These are phyloP conservation scores for Coemansia sp. DNA, from an alignment of 192 early-diverging fungal species.

Conservation along the genomic window DNA sequence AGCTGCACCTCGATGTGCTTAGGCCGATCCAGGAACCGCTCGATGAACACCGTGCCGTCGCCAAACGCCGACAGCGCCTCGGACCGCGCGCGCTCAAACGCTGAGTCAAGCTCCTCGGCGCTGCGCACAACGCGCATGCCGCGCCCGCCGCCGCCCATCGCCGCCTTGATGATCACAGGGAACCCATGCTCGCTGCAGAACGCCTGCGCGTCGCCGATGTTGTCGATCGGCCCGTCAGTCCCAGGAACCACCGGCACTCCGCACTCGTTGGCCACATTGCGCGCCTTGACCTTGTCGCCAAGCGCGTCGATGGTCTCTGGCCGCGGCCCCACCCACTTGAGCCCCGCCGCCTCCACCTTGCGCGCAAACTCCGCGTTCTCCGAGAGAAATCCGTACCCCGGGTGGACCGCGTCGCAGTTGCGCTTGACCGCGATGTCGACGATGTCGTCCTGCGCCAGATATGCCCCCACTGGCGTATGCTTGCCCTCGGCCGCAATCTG, in stretches of 20 bases:
- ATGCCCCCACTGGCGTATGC: constrained; percentile 89
- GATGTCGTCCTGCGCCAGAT: constrained; percentile 92
- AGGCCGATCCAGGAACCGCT: constrained; percentile 88
- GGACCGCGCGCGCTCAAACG: constrained; percentile 81
- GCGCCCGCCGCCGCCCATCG: constrained; percentile 94
- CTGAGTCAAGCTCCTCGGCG: constrained; percentile 64
- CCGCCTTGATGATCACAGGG: constrained; percentile 96
- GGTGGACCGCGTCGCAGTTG: constrained; percentile 87
- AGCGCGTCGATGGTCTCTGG: constrained; percentile 81
- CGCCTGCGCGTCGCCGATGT: constrained; percentile 60
- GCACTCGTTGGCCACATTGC: constrained; percentile 74
- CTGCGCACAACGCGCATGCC: constrained; percentile 94
- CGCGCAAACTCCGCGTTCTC: constrained; percentile 93
- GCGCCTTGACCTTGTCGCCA: constrained; percentile 96
- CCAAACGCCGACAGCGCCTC: constrained; percentile 94
- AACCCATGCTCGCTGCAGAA: constrained; percentile 85
- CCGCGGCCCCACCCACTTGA: constrained; percentile 88
- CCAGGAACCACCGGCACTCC: constrained; percentile 92
- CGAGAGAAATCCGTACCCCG: constrained; percentile 94
- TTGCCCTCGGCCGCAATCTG: constrained; percentile 83
- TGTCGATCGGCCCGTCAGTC: constrained; percentile 80
- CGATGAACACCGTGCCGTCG: constrained; percentile 93
- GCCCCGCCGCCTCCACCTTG: constrained; percentile 84
- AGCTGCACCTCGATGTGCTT: constrained; percentile 98
- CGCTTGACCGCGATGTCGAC: constrained; percentile 80